Evolutionary conservation across 2,329 filamentous ascomycete genomes (phyloP), one percentile per base, ranked within the genome.

Genomic region (Alternaria novae-zelandiae): DNA sequence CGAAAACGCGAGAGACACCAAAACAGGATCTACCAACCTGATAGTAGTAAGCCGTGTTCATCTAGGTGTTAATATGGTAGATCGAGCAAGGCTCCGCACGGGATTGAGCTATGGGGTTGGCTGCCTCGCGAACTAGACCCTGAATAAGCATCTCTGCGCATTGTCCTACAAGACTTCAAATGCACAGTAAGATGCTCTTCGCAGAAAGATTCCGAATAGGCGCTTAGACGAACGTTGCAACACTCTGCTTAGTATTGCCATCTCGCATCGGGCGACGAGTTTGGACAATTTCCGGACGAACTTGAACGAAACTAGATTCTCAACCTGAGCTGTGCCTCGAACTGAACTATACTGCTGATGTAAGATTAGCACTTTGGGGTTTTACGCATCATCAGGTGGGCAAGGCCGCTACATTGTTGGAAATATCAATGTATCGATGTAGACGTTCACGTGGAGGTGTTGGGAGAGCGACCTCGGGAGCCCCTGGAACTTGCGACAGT

Each of bases 1-100:
- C 46, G 17, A 41, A 5, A 47, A 51, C 17, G 36, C 55, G 43
- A 49, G n/a, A 64, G 57, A 17, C 23, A 25, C 36, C 28, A 59
- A 41, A 4, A 6, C 11, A n/a, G 46, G 6, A 25, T 44, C 11
- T 32, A 6, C 41, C 25, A 54, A 21, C 12, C 54, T 51, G 4
- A 20, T 41, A 47, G 5, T 15, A 60, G 58, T 56, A 49, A 30
- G 3, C 51, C 30, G 58, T 26, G 44, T 45, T 28, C 45, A 30
- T 45, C 23, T 45, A 13, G 59, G 28, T 21, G 28, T 50, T 30
- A 26, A 45, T 8, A 36, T 12, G 51, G 49, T 8, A 53, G 20
- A 2, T 23, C 28, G 20, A 21, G 49, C 13, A n/a, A 32, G 15
- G n/a, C n/a, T 30, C 28, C 7, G 15, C 8, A 51, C 10, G 5